A percentile compares a stretch with the other conserved stretches of the same genome.
These are phyloP conservation scores for Silene coronaria DNA, from an alignment of 179 eudicot genomes.

Conservation along the genomic window DNA sequence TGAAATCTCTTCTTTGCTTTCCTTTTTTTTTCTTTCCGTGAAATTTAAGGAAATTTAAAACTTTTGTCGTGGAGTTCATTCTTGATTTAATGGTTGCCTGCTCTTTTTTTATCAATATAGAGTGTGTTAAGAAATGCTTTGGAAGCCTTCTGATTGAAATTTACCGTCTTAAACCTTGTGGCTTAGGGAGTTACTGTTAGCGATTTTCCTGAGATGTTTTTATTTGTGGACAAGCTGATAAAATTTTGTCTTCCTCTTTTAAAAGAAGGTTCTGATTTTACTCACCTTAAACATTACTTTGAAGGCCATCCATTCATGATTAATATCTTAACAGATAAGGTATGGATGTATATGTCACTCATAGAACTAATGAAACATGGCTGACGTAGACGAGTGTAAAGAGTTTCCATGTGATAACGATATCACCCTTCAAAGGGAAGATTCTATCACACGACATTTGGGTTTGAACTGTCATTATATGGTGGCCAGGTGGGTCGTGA, in stretches of 20 bases:
- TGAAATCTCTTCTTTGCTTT: neutral
- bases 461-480: neutral
- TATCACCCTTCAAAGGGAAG: neutral
- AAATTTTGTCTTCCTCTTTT: neutral
- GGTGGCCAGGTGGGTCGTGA: neutral
- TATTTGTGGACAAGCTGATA: neutral
- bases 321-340: constrained; percentile 1
- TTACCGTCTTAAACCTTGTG: neutral
- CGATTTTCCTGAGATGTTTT: neutral
- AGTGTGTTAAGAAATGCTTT: constrained; percentile 11
- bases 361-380: neutral
- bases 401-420: neutral
- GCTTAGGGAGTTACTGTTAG: neutral
- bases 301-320: neutral
- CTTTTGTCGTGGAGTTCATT: neutral
- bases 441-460: neutral
- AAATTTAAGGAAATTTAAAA: neutral
- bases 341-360: neutral
- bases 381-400: neutral
- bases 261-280: neutral
- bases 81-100: neutral
- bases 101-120: neutral
- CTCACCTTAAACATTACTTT: neutral
- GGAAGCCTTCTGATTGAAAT: neutral
- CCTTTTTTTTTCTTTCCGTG: neutral